Evolutionary conservation across 257 asterid species (phyloP), one percentile per base, ranked within the genome.

Genomic region (Cordia subcordata): DNA sequence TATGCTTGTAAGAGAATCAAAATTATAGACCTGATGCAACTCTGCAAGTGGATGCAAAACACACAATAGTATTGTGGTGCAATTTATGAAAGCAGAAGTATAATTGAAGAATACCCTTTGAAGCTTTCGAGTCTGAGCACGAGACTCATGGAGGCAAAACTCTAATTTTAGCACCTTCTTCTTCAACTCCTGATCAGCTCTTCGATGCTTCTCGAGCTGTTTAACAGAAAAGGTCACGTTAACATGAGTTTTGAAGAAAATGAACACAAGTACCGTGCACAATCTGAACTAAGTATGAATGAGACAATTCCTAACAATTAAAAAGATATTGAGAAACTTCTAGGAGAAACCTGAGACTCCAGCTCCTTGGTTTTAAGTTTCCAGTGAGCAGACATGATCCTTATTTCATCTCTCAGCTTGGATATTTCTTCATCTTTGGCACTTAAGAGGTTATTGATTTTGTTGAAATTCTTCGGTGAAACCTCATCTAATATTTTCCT

Each of bases 341-440:
- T 27, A 1, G 35, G 52, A 47, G 71, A 46, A 60, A 88, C 96
- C 96, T 88, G 87, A 69, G 87, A 81, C 74, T 88, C 98, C 54
- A 92, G 69, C 64, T 88, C 95, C 63, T 79, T 75, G 19, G 90
- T 84, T 75, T 86, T 88, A 40, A 82, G 84, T 82, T 81, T 92
- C 94, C 95, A 92, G 60, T 88, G 97, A 61, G 96, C 82, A 62
- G 99, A 93, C 90, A 86, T 81, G 52, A 83, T 40, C 79, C 82
- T 78, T 61, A 89, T 70, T 71, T 88, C 99, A 42, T 89, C 89
- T 67, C 87, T 81, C 67, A 93, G 74, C 67, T 80, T 76, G 57
- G 83, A 76, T 49, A 92, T 86, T 56, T 88, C 99, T 11, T 77
- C 89, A 73, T 92, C 99, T 66, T 92, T 92, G 11, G 76, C 53